These are phyloP conservation scores for Vicia faba DNA, from an alignment of 306 rosid species.

Conservation along the genomic window DNA sequence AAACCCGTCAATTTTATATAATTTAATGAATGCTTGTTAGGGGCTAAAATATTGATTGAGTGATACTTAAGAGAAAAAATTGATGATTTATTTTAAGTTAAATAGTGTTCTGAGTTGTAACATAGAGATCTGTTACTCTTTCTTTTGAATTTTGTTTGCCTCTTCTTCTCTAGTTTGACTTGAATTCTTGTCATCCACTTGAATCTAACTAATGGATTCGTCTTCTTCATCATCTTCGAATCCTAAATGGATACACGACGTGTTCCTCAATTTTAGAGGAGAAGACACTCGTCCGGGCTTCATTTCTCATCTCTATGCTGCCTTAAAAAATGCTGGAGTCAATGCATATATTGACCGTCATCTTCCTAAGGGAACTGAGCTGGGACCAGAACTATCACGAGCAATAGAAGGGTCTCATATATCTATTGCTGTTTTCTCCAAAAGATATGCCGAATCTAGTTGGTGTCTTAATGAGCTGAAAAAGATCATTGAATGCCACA, in stretches of 20 bases:
- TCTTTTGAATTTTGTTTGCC: no score
- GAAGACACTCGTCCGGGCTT: not conserved
- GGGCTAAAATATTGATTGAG: no score
- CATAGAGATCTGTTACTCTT: no score
- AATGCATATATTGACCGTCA: not conserved
- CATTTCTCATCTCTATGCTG: not conserved
- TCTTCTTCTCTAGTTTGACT: no score
- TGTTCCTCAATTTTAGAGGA: slow-evolving; percentile 15
- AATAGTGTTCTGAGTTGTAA: no score
- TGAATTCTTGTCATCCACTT: no score
- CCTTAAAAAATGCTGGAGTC: not conserved
- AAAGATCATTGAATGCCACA: not conserved
- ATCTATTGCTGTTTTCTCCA: not conserved
- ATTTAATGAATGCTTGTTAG: no score
- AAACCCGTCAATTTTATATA: no score
- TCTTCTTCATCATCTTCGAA: slow-evolving; percentile 1
- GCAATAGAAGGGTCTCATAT: not conserved
- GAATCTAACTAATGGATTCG: not conserved
- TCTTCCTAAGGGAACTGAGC: not conserved
- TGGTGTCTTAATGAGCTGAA: slow-evolving; percentile 36
- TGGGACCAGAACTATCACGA: not conserved
- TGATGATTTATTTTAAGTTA: no score
- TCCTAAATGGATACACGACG: not conserved
- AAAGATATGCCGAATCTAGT: not conserved
- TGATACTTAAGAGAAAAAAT: no score